phyloP scores from a whole-genome alignment of 768 basidiomycete species.

The Russula dissimulans region DNA sequence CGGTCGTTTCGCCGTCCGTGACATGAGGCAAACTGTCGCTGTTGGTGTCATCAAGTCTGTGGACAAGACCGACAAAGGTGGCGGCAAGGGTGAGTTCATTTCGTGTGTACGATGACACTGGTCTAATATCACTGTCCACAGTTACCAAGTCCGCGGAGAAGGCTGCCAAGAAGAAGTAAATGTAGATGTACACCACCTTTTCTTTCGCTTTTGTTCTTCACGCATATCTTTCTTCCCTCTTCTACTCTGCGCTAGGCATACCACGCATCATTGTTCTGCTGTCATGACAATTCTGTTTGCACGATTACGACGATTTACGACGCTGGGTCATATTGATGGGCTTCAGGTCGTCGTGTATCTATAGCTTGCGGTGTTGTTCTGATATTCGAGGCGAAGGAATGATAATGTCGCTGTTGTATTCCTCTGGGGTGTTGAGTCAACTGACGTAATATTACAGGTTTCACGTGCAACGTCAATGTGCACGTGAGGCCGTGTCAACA shows the following conservation, averaged over 20 bases:
- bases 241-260: constrained; percentile 25
- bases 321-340: constrained; percentile 21
- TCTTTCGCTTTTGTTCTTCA: constrained; percentile 34
- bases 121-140: constrained; percentile 25
- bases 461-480: too few species aligned
- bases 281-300: constrained; percentile 29
- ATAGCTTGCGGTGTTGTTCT: constrained; percentile 24
- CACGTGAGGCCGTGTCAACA: too few species aligned
- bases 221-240: constrained; percentile 32
- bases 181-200: constrained; percentile 53
- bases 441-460: too few species aligned
- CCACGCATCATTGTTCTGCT: constrained; percentile 27
- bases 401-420: constrained; percentile 25
- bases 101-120: constrained; percentile 12
- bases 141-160: constrained; percentile 96
- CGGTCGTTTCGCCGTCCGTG: constrained; percentile 98
- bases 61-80: constrained; percentile 87
- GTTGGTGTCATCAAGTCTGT: constrained; percentile 98
- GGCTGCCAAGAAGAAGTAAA: constrained; percentile 92
- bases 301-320: constrained; percentile 26
- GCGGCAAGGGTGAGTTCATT: constrained; percentile 66
- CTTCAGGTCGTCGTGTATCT: constrained; percentile 25
- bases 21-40: constrained; percentile 99
- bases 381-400: constrained; percentile 24
- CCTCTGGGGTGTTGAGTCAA: constrained; percentile 2